These are phyloP conservation scores for Fusarium compactum DNA, from an alignment of 2,329 filamentous ascomycete genomes.

Conservation along the genomic window DNA sequence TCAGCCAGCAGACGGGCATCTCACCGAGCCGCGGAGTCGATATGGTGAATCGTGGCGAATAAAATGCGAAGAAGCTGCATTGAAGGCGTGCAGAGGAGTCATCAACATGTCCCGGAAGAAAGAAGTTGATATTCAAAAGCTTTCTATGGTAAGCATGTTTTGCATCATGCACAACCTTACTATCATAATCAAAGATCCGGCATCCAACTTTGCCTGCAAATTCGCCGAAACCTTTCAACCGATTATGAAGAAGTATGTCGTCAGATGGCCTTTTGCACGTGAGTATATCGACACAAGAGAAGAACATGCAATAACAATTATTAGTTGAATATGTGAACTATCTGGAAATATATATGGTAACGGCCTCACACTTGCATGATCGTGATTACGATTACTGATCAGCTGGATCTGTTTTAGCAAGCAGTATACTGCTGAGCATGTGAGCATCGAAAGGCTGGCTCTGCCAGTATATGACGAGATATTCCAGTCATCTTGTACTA, in stretches of 20 bases:
- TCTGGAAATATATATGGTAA: rapidly evolving
- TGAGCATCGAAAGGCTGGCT: neutral
- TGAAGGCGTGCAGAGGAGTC: neutral
- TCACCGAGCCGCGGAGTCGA: rapidly evolving
- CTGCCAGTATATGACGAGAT: neutral
- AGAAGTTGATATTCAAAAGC: neutral
- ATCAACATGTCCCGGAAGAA: neutral
- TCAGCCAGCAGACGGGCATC: rapidly evolving
- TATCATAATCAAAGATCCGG: neutral
- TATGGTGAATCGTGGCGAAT: neutral
- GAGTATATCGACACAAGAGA: neutral
- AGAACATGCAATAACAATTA: rapidly evolving
- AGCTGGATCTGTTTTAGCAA: neutral
- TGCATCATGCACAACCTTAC: neutral
- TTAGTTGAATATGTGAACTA: neutral
- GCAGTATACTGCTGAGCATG: neutral
- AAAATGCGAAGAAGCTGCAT: neutral
- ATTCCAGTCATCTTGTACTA: neutral
- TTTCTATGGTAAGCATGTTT: neutral
- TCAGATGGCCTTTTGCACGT: constrained; percentile 1
- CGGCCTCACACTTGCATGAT: neutral
- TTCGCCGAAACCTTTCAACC: neutral
- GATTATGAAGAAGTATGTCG: neutral
- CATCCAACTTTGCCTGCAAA: neutral
- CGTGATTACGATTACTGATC: neutral